Conservation (phyloP, 1,139 yeast species). For the Hyphopichia khmerensis region DNA sequence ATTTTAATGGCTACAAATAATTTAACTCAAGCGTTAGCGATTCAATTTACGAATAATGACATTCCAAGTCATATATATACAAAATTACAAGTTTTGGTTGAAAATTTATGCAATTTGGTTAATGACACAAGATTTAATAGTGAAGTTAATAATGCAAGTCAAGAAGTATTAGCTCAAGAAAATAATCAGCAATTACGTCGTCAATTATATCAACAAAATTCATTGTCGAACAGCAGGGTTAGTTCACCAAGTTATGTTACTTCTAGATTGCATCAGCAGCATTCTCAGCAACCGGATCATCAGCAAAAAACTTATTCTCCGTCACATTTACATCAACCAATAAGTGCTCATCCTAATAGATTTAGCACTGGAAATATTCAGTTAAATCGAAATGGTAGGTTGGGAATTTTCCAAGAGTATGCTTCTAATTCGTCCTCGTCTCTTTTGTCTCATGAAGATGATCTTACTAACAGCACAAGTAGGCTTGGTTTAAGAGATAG, state of each 20-base stretch:
- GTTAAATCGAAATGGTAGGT: constrained; percentile 1
- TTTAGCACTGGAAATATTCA: background rate
- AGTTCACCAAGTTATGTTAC: background rate
- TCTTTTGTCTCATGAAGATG: constrained; percentile 8
- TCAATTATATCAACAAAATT: background rate
- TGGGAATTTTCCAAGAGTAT: constrained; percentile 16
- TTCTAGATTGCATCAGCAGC: background rate
- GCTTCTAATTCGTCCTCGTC: constrained; percentile 14
- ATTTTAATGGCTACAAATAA: constrained; percentile 5
- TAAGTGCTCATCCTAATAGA: background rate
- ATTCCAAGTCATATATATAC: constrained; percentile 4
- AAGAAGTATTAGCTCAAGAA: background rate
- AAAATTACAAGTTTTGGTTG: constrained; percentile 6
- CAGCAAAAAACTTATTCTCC: background rate
- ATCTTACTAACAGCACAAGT: background rate
- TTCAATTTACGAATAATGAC: constrained; percentile 6
- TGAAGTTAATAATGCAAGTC: background rate
- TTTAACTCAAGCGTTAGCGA: constrained; percentile 5
- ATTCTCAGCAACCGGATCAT: background rate
- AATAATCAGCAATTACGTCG: background rate
- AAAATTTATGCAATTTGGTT: constrained; percentile 5
- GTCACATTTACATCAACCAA: background rate
- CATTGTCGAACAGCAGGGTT: background rate
- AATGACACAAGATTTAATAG: background rate
- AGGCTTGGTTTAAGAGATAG: background rate